Conservation (phyloP, 495 filamentous ascomycete genomes). For the Thermochaetoides thermophila region DNA sequence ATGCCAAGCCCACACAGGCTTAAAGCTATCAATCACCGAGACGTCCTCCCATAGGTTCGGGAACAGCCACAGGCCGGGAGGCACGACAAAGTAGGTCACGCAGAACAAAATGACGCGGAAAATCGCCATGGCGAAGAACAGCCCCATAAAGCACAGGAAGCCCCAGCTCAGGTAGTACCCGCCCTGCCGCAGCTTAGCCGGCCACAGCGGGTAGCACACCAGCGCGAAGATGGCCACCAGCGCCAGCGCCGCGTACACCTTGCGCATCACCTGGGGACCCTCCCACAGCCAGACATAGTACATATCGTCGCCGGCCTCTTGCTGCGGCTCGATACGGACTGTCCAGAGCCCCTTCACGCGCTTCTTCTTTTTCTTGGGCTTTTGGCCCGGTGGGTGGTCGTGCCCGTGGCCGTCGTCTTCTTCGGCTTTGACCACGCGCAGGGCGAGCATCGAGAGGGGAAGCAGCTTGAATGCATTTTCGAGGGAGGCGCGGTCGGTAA, state of each 20-base stretch:
- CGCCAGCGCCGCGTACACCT: constrained; percentile 73
- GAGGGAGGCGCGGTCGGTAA: constrained; percentile 71
- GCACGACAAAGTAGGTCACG: constrained; percentile 67
- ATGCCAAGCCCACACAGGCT: constrained; percentile 95
- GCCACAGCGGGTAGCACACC: constrained; percentile 96
- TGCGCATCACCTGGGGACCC: constrained; percentile 82
- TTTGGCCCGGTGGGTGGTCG: constrained; percentile 38
- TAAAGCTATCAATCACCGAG: constrained; percentile 94
- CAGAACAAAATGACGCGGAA: constrained; percentile 93
- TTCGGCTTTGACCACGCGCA: constrained; percentile 80
- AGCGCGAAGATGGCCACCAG: constrained; percentile 69
- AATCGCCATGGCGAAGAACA: constrained; percentile 97
- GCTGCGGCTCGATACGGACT: constrained; percentile 90
- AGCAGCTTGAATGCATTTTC: constrained; percentile 92
- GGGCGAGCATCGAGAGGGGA: constrained; percentile 83
- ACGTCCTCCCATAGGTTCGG: constrained; percentile 98
- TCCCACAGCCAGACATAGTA: constrained; percentile 98
- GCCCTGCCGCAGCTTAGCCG: constrained; percentile 72
- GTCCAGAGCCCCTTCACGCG: constrained; percentile 92
- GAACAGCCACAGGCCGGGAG: constrained; percentile 92
- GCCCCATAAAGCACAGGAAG: constrained; percentile 75
- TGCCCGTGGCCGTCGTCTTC: constrained; percentile 58
- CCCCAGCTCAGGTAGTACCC: constrained; percentile 98
- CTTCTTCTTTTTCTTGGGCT: constrained; percentile 56
- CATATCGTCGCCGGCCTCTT: constrained; percentile 77